A percentile compares a stretch with the other conserved stretches of the same genome.
phyloP scores from a whole-genome alignment of 2,329 filamentous ascomycete species.

The Cylindrodendrum hubeiense region DNA sequence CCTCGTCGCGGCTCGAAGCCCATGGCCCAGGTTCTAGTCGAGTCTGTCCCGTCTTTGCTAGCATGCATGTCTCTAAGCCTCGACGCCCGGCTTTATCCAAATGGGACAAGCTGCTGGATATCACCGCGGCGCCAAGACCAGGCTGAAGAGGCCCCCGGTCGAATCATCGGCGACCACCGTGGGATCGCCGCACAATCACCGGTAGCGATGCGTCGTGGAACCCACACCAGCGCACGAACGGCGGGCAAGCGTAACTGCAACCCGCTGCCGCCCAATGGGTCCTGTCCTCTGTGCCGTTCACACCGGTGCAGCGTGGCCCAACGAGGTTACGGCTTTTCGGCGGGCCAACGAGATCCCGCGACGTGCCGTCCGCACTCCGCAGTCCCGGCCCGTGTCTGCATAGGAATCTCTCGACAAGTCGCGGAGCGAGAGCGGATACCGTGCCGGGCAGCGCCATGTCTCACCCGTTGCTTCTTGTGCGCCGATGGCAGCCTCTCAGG shows the following conservation, averaged over 20 bases:
- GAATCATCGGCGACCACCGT: conserved; percentile 8
- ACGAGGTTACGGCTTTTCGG: not conserved
- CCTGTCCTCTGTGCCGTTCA: not conserved
- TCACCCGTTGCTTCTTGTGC: conserved; percentile 1
- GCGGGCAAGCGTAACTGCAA: not conserved
- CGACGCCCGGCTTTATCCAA: not conserved
- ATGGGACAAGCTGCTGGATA: not conserved
- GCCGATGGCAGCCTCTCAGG: conserved; percentile 3
- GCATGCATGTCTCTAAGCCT: conserved; percentile 13
- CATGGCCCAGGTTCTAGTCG: not conserved
- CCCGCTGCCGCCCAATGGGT: not conserved
- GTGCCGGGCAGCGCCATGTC: conserved; percentile 16
- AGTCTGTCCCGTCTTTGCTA: not conserved
- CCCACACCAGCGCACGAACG: not conserved
- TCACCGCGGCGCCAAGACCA: conserved; percentile 6
- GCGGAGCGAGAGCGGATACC: not conserved
- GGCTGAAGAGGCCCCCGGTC: conserved; percentile 1
- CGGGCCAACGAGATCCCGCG: not conserved
- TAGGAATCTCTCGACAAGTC: not conserved
- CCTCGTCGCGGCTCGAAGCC: not conserved
- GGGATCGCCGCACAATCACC: not conserved
- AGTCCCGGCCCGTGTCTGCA: not conserved
- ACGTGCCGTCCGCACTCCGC: not conserved
- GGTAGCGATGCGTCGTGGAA: not conserved
- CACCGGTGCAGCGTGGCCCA: not conserved